Base-by-base conservation (phyloP, 2,329 filamentous ascomycete species). In the Pseudophaeomoniella oleicola region DNA sequence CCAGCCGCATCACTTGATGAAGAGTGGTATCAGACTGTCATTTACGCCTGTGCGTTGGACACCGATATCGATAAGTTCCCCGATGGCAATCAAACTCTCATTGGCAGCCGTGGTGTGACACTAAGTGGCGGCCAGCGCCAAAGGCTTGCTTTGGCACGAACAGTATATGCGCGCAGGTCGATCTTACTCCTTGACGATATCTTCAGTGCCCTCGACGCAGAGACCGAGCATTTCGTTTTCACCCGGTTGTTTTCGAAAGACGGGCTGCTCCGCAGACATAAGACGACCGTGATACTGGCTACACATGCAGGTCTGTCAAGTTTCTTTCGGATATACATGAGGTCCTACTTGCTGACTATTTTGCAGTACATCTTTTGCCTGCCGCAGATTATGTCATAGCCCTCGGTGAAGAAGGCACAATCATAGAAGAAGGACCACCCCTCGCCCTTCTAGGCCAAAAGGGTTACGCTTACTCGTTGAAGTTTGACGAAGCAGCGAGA, bases 101-200 rank as follows among this genome's bases (percentile, higher is more conserved):
- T 69, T 39, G 67, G 67, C 11, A 69, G 62, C 45, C 64, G 65
- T 43, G 67, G 67, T 19, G 58, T 66, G 38, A 57, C 62, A 16
- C 55, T 71, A 19, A 70, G 66, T 47, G 66, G 66, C 17, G 67
- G 67, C 3, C 67, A 71, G 42, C 66, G 60, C 40, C 65, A 69
- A 42, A 59, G 67, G 35, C 60, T 70, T 43, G 60, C 70, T 10
- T 50, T 75, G 22, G 72, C 72, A 2, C 59, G 72, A 39, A 67
- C 71, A 4, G 49, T 76, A 1, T 76, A 75, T 49, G 74, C 71
- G 2, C 66, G 66, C 37, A 63, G 71, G 0, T 58, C 67, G 2
- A 56, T 74, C 2, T 53, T 75, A 15, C 55, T 76, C 1, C 61
- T 76, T 1, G 72, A 76, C 42, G 72, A 76, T 39, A 62, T 75